phyloP scores from a whole-genome alignment of 2,329 filamentous ascomycete genomes.

The Tolypocladium ovalisporum region DNA sequence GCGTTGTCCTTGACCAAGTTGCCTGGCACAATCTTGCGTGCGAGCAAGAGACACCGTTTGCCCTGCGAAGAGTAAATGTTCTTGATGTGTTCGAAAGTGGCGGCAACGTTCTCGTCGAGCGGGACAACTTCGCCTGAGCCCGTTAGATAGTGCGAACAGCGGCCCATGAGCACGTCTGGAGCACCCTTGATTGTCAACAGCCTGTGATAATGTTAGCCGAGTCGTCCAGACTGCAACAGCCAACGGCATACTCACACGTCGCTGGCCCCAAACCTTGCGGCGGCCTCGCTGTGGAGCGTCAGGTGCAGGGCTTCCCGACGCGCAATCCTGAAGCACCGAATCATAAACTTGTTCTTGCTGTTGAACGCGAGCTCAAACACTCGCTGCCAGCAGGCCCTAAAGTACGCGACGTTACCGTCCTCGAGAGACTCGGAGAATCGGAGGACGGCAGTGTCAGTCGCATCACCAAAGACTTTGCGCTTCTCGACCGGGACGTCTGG shows the following conservation, averaged over 20 bases:
- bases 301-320: conserved; percentile 18
- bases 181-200: conserved; percentile 70
- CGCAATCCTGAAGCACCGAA: conserved; percentile 44
- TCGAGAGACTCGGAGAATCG: conserved; percentile 55
- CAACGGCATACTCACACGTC: conserved; percentile 23
- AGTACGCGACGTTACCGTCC: conserved; percentile 41
- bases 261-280: conserved; percentile 19
- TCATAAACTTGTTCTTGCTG: conserved; percentile 77
- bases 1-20: conserved; percentile 25
- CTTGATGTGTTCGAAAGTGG: conserved; percentile 47
- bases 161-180: conserved; percentile 58
- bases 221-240: not conserved
- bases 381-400: conserved; percentile 52
- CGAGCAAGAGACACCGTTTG: conserved; percentile 56
- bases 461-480: conserved; percentile 60
- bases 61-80: conserved; percentile 58
- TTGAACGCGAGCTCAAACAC: conserved; percentile 65
- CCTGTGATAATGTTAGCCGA: conserved; percentile 11
- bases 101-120: conserved; percentile 34
- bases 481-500: conserved; percentile 45
- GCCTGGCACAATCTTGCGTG: conserved; percentile 44
- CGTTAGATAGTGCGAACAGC: conserved; percentile 48
- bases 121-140: conserved; percentile 40
- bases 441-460: conserved; percentile 65
- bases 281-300: conserved; percentile 26